Evolutionary conservation across 331 rosid genomes (phyloP).

Genomic region (Phaseolus coccineus): DNA sequence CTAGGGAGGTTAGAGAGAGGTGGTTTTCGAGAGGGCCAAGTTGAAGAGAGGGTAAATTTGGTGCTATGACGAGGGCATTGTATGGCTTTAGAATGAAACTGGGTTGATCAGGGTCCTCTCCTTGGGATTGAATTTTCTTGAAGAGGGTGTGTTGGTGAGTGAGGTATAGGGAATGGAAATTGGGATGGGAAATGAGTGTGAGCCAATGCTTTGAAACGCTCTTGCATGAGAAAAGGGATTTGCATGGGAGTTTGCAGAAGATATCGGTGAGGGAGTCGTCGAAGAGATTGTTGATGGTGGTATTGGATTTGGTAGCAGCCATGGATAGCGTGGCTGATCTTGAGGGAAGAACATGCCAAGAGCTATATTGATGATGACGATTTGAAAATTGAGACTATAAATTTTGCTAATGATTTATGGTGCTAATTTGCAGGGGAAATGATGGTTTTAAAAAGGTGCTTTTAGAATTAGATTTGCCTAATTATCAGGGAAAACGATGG

Average conservation of each 20-base stretch:
- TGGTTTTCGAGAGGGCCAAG: neutral
- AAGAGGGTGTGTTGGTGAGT: constrained; percentile 12
- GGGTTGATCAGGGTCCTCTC: constrained; percentile 30
- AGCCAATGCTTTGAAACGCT: constrained; percentile 45
- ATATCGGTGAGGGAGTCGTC: constrained; percentile 39
- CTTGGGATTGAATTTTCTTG: neutral
- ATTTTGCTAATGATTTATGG: constrained; percentile 4
- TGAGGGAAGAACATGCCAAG: neutral
- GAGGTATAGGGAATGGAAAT: constrained; percentile 32
- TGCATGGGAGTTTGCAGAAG: constrained; percentile 34
- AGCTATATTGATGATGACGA: neutral
- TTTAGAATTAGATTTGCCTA: neutral
- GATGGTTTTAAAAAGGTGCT: neutral
- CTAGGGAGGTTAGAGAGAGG: constrained; percentile 4
- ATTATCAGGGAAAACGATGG: neutral
- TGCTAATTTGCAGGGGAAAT: neutral
- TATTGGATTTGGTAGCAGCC: constrained; percentile 20
- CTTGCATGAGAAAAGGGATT: constrained; percentile 20
- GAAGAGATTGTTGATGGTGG: constrained; percentile 34
- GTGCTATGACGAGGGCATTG: constrained; percentile 27
- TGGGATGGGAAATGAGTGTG: constrained; percentile 21
- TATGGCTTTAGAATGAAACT: constrained; percentile 1
- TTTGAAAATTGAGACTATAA: neutral
- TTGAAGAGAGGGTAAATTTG: constrained; percentile 24
- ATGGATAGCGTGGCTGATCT: neutral